Conservation (phyloP, 352 stramenopile species). For the Phytophthora brassicae region DNA sequence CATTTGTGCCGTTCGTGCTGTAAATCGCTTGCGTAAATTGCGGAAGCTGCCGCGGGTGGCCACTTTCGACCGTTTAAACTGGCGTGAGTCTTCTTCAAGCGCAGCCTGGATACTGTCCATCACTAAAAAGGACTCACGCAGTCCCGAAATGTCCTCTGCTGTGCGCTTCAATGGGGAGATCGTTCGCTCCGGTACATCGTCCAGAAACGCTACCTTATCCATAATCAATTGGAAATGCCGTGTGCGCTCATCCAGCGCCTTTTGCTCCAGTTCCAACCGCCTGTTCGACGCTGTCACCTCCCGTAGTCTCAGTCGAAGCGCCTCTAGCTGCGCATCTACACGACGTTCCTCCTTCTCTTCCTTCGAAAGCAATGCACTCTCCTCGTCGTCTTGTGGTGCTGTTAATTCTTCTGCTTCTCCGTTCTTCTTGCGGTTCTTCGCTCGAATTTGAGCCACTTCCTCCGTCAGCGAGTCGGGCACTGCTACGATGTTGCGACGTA, state of each 20-base stretch:
- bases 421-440: conserved; percentile 23
- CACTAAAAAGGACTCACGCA: conserved; percentile 48
- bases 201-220: conserved; percentile 48
- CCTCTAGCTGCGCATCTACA: conserved; percentile 39
- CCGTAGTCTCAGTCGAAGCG: conserved; percentile 39
- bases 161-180: conserved; percentile 52
- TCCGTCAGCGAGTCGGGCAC: conserved; percentile 49
- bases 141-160: conserved; percentile 38
- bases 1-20: conserved; percentile 46
- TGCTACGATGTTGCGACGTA: conserved; percentile 73
- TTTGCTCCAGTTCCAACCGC: conserved; percentile 47
- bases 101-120: conserved; percentile 47
- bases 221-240: conserved; percentile 41
- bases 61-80: conserved; percentile 60
- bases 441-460: conserved; percentile 44
- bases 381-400: conserved; percentile 16
- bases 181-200: conserved; percentile 38
- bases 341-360: conserved; percentile 45
- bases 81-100: conserved; percentile 49
- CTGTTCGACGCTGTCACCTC: conserved; percentile 43
- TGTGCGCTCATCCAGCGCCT: conserved; percentile 42
- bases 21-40: conserved; percentile 57
- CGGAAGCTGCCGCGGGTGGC: conserved; percentile 47
- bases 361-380: conserved; percentile 34
- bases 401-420: background rate